Base-by-base conservation (phyloP, 805 yeast species). In the Ogataea paradorogensis region DNA sequence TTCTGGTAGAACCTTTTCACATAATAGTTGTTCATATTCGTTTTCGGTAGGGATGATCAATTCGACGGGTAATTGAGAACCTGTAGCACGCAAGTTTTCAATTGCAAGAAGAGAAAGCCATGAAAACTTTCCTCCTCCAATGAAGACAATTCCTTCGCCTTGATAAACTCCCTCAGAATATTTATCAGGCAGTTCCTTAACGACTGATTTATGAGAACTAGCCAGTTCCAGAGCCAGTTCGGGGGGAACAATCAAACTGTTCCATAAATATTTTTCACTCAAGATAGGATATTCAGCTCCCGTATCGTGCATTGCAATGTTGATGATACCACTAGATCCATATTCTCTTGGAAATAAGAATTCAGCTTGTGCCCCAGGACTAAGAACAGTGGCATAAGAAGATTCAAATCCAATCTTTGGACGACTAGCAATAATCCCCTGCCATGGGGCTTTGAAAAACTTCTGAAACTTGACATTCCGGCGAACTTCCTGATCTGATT, bases 61-160 rank as follows among this genome's bases (percentile, higher is more conserved):
- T 53, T 74, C 79, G 13, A 73, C 66, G 8, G 82, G 81, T 28
- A 74, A 52, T 26, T 58, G 50, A 10, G 74, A 68, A 2, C 80
- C 80, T 7, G 65, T 52, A 3, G 66, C 58, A 30, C 81, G 55
- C 27, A 76, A 51, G 26, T 70, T 65, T 45, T 69, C 70, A 30
- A 83, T 63, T 8, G 82, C 71, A 5, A 80, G 55, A 20, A 80
- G 60, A 1, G 84, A 68, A 20, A 83, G 60, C 76, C 85, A 75
- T 34, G 84, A 80, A 52, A 76, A 83, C 43, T 70, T 70, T 3
- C 86, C 86, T 33, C 91, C 91, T n/a, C 87, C 91, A 32, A 83
- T 80, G 41, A 77, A 76, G 0, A 83, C 82, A 20, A 82, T 77
- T 7, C 90, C 91, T 41, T 72, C 65, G 1, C 82, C 79, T 6